Evolutionary conservation across 352 stramenopile species (phyloP).

Genomic region (Phytophthora citrophthora): DNA sequence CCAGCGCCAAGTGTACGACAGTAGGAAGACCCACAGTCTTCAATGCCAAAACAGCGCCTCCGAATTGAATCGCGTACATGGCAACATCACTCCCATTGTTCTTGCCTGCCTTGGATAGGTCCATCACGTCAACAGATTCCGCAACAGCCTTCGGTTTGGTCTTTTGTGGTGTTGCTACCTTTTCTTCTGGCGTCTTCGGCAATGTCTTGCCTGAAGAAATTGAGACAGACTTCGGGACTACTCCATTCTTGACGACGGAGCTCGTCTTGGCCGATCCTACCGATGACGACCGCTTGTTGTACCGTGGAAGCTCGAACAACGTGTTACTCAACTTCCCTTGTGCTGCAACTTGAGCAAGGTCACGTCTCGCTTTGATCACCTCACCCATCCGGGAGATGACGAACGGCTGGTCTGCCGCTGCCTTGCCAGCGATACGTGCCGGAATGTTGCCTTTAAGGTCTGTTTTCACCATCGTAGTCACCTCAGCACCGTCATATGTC

Average conservation of each 20-base stretch:
- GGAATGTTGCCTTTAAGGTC: slow-evolving; percentile 79
- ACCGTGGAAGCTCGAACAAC: slow-evolving; percentile 33
- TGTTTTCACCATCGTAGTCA: slow-evolving; percentile 76
- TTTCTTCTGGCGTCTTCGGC: not conserved
- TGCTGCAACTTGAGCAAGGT: slow-evolving; percentile 37
- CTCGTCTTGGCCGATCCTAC: slow-evolving; percentile 14
- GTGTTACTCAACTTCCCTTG: slow-evolving; percentile 60
- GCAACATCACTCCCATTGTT: slow-evolving; percentile 49
- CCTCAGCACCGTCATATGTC: slow-evolving; percentile 56
- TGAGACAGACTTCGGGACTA: not conserved
- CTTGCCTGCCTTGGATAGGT: slow-evolving; percentile 30
- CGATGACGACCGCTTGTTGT: slow-evolving; percentile 21
- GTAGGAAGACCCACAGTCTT: slow-evolving; percentile 52
- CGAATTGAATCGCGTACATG: slow-evolving; percentile 59
- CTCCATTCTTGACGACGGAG: slow-evolving; percentile 7
- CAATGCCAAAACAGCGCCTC: slow-evolving; percentile 52
- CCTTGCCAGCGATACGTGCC: slow-evolving; percentile 64
- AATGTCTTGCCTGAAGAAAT: slow-evolving; percentile 3
- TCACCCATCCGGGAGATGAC: slow-evolving; percentile 63
- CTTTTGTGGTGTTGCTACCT: not conserved
- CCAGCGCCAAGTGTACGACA: slow-evolving; percentile 47
- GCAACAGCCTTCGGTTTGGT: slow-evolving; percentile 5
- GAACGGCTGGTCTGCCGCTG: slow-evolving; percentile 69
- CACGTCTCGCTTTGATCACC: slow-evolving; percentile 58
- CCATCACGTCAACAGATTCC: slow-evolving; percentile 20